A percentile compares a stretch with the other conserved stretches of the same genome.
phyloP scores from a whole-genome alignment of 331 rosid genomes.

The Saraca asoca region DNA sequence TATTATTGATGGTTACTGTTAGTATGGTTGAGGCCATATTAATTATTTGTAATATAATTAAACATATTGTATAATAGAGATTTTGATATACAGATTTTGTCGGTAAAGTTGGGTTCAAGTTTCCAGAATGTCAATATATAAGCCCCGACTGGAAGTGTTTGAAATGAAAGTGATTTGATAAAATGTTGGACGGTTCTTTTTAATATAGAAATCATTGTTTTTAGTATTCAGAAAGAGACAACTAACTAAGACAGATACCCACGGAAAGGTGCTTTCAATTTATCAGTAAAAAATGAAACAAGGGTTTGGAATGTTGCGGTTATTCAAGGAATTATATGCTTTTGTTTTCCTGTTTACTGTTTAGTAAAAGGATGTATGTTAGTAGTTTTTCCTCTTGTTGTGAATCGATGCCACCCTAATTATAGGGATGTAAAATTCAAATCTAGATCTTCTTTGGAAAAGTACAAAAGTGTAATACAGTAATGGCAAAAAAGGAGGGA shows the following conservation, averaged over 20 bases:
- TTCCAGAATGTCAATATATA: constrained; percentile 29
- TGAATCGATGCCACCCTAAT: too few species aligned
- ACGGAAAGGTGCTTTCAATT: constrained; percentile 34
- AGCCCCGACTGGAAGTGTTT: constrained; percentile 28
- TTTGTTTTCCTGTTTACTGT: constrained; percentile 14
- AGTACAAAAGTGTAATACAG: too few species aligned
- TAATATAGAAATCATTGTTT: constrained; percentile 5
- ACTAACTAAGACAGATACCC: constrained; percentile 24
- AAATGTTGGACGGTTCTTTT: constrained; percentile 41
- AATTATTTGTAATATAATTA: too few species aligned
- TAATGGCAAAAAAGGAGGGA: too few species aligned
- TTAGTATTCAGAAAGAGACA: constrained; percentile 38
- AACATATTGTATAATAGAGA: too few species aligned
- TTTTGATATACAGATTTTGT: too few species aligned
- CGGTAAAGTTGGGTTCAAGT: constrained; percentile 49
- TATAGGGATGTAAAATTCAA: too few species aligned
- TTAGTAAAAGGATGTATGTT: too few species aligned
- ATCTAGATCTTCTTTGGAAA: too few species aligned
- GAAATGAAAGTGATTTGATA: constrained; percentile 50
- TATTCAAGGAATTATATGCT: constrained; percentile 25
- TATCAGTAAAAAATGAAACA: constrained; percentile 22
- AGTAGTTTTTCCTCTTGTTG: too few species aligned
- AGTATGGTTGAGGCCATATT: too few species aligned
- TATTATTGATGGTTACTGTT: too few species aligned
- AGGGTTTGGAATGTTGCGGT: constrained; percentile 6